Base-by-base conservation (phyloP, 768 basidiomycete species). In the Termitomyces sp. region DNA sequence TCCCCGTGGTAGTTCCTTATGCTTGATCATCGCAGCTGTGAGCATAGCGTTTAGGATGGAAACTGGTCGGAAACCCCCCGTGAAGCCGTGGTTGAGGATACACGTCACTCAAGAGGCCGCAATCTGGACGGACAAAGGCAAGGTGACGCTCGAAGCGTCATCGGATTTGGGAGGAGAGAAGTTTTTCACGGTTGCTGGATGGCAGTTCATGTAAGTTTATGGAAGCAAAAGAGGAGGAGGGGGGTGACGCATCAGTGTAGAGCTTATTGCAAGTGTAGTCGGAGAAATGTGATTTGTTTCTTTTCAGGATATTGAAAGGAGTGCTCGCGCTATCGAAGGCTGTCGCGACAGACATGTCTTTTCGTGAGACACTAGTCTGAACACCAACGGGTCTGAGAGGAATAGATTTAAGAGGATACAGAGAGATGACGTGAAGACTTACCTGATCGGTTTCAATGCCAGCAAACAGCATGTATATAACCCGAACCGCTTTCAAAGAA, bases 291-390 rank as follows among this genome's bases (percentile, higher is more conserved):
- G n/a, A n/a, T 16, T 7, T 27, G 56, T 14, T 9, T n/a, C n/a
- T n/a, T n/a, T 31, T 2, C 14, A 18, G 31, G 34, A 50, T 39
- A 27, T 7, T n/a, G 18, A 26, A 43, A 3, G 32, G 8, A 20
- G 12, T 13, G 61, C 77, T 36, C 56, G 83, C 84, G 65, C 86
- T 87, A 50, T 85, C 76, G 55, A 84, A 79, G 0, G 83, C 84
- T 0, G 88, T 90, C 0, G 89, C 87, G 9, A 88, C 85, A 1
- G 86, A 85, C 87, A 91, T 89, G 59, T 92, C 88, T 39, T 75
- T 76, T 39, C 88, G 72, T 0, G 81, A 69, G 0, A 91, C 89
- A 26, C 86, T 84, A 0, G 88, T 87, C 65, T 92, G 90, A 6
- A 82, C 85, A 0, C 86, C 86, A 5, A 88, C 82, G 0, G 0